These are phyloP conservation scores for Xylariaceae sp. DNA, from an alignment of 2,329 filamentous ascomycete species.

Conservation along the genomic window DNA sequence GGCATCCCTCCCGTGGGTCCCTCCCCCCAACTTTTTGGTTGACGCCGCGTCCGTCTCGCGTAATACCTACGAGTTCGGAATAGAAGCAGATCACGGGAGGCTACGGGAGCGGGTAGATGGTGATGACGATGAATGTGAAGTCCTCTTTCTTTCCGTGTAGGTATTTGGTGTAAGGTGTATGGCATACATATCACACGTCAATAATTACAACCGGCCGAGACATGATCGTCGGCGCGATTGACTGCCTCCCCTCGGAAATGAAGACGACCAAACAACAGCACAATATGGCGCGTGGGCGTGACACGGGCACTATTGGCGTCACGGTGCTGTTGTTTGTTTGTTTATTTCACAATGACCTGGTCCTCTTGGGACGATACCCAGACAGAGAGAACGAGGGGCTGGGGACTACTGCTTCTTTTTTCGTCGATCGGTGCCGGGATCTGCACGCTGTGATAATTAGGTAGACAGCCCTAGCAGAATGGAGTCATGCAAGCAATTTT, in stretches of 20 bases:
- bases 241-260: background rate
- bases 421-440: conserved; percentile 9
- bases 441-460: background rate
- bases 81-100: no score
- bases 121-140: no score
- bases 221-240: background rate
- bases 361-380: background rate
- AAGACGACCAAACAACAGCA: background rate
- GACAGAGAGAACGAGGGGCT: background rate
- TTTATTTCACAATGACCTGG: background rate
- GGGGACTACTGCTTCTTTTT: conserved; percentile 3
- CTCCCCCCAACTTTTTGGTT: no score
- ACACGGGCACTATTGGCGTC: background rate
- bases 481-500: conserved; percentile 3
- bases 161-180: no score
- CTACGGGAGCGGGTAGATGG: no score
- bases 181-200: background rate
- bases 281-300: conserved; percentile 3
- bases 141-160: no score
- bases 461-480: background rate
- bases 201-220: background rate
- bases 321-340: background rate
- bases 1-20: background rate
- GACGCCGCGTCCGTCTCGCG: no score
- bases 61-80: no score